phyloP scores from a whole-genome alignment of 768 basidiomycete species.

The Galerina marginata region DNA sequence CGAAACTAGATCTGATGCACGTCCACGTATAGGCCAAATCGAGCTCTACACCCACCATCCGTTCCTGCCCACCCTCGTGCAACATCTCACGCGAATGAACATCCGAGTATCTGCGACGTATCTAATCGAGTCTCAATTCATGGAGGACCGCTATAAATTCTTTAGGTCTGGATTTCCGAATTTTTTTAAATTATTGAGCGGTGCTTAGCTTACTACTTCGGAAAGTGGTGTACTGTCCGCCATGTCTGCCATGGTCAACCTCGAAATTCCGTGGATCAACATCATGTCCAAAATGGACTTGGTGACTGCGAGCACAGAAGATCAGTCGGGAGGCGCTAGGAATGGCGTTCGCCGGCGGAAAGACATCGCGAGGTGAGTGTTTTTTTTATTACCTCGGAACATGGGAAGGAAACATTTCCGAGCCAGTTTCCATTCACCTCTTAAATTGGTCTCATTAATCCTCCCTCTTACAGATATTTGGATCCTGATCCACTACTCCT shows the following conservation, averaged over 20 bases:
- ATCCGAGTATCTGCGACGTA: constrained; percentile 91
- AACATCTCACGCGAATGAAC: constrained; percentile 72
- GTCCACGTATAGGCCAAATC: constrained; percentile 76
- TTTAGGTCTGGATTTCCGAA: constrained; percentile 64
- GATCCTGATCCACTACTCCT: constrained; percentile 95
- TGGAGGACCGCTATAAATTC: constrained; percentile 99
- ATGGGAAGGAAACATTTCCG: not conserved
- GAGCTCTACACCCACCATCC: constrained; percentile 99
- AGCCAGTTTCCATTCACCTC: not conserved
- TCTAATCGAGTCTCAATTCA: constrained; percentile 97
- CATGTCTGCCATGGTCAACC: constrained; percentile 99
- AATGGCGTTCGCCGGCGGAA: constrained; percentile 76
- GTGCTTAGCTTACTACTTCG: constrained; percentile 8
- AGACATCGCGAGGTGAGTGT: constrained; percentile 80
- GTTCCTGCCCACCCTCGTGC: constrained; percentile 90
- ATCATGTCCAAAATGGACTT: constrained; percentile 99
- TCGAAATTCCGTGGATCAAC: constrained; percentile 97
- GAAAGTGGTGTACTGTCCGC: constrained; percentile 91
- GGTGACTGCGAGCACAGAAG: constrained; percentile 70
- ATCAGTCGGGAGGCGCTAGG: constrained; percentile 61
- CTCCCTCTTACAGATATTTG: constrained; percentile 64
- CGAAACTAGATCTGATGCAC: not conserved
- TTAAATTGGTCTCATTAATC: not conserved
- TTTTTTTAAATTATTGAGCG: not conserved
- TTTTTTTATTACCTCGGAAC: not conserved